Conservation (phyloP, 495 filamentous ascomycete species). For the Xylona heveae region DNA sequence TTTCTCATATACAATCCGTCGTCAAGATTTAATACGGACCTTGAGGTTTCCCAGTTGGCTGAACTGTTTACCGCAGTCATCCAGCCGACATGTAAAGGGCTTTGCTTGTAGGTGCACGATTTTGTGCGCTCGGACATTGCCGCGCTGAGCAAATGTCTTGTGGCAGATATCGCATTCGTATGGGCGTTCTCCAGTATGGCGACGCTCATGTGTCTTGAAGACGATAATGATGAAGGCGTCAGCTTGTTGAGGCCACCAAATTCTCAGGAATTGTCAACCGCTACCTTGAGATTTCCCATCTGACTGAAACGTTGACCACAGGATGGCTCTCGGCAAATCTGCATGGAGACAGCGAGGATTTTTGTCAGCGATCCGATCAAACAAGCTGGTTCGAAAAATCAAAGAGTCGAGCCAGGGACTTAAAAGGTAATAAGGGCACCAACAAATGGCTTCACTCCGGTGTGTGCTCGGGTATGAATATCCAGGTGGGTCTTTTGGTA, state of each 20-base stretch:
- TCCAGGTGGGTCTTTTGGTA: conserved; percentile 86
- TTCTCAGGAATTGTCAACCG: conserved; percentile 1
- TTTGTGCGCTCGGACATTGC: conserved; percentile 73
- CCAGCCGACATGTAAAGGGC: conserved; percentile 61
- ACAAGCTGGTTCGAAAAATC: neutral
- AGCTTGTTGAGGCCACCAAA: neutral
- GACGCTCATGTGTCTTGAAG: conserved; percentile 55
- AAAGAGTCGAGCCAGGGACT: neutral
- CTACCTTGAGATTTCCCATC: conserved; percentile 74
- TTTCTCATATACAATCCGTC: conserved; percentile 2
- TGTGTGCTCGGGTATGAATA: conserved; percentile 78
- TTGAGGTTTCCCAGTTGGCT: conserved; percentile 82
- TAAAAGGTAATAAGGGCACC: conserved; percentile 14
- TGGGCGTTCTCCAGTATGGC: conserved; percentile 75
- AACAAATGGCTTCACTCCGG: conserved; percentile 80
- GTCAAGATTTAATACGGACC: too few species aligned
- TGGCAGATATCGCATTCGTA: conserved; percentile 68
- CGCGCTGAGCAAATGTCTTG: conserved; percentile 64
- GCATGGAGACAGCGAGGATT: conserved; percentile 5
- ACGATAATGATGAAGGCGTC: neutral
- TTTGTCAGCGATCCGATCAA: neutral
- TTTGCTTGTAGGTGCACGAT: conserved; percentile 60
- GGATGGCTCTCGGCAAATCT: conserved; percentile 53
- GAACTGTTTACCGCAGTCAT: conserved; percentile 67
- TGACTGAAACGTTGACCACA: conserved; percentile 75